These are phyloP conservation scores for Suzukiozyma palmioleophila DNA, from an alignment of 1,139 yeast species.

Conservation along the genomic window DNA sequence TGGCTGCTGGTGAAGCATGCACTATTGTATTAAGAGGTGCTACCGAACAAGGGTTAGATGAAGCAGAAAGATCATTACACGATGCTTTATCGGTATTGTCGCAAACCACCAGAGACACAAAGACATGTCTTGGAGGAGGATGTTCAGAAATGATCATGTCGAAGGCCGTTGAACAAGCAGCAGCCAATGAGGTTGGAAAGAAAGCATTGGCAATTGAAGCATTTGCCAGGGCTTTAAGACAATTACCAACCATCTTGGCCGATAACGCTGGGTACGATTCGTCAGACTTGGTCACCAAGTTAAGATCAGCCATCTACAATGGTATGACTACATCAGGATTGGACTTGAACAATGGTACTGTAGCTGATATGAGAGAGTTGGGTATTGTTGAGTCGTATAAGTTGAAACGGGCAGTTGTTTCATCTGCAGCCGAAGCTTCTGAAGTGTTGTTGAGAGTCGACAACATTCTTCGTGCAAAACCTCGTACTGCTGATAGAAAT, in stretches of 20 bases:
- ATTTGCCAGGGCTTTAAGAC: constrained; percentile 90
- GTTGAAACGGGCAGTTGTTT: constrained; percentile 90
- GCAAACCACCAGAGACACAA: constrained; percentile 92
- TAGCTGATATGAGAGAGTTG: constrained; percentile 91
- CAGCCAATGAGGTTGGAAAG: constrained; percentile 91
- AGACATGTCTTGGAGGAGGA: constrained; percentile 96
- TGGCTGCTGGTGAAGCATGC: constrained; percentile 94
- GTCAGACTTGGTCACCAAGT: constrained; percentile 83
- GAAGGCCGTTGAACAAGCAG: constrained; percentile 92
- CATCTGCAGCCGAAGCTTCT: constrained; percentile 95
- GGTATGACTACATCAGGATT: constrained; percentile 91
- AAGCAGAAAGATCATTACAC: constrained; percentile 95
- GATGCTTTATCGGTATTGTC: constrained; percentile 95
- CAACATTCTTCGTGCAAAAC: constrained; percentile 93
- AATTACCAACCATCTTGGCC: constrained; percentile 90
- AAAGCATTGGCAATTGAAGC: constrained; percentile 93
- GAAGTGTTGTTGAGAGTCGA: constrained; percentile 93
- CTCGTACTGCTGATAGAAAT: constrained; percentile 91
- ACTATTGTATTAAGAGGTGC: constrained; percentile 96
- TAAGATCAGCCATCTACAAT: constrained; percentile 87
- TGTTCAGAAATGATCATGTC: constrained; percentile 98
- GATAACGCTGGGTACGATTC: constrained; percentile 98
- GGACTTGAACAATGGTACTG: constrained; percentile 75
- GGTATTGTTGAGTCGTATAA: constrained; percentile 93
- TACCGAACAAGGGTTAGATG: constrained; percentile 92